Percentiles rank a stretch among this genome's conserved stretches.
These are phyloP conservation scores for Boletus rubroflammeus DNA, from an alignment of 768 basidiomycete species.

Conservation along the genomic window DNA sequence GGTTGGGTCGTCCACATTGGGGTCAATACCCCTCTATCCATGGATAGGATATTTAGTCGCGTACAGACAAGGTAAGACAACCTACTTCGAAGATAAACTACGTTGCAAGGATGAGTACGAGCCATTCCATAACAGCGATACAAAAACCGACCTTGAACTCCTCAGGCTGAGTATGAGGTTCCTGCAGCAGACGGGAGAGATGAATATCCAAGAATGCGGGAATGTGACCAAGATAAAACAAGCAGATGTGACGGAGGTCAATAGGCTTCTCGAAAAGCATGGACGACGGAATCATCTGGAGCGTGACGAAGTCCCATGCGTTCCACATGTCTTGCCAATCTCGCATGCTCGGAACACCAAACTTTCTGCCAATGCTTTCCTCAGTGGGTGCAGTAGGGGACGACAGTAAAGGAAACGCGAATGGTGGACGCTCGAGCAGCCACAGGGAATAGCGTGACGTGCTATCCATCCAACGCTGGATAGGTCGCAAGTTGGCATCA, in stretches of 20 bases:
- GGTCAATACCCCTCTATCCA: slow-evolving; percentile 88
- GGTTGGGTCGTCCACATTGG: slow-evolving; percentile 86
- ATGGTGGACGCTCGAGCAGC: slow-evolving; percentile 84
- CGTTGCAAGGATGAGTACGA: background rate
- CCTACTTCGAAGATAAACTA: slow-evolving; percentile 75
- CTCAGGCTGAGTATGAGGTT: slow-evolving; percentile 81
- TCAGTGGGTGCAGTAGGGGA: slow-evolving; percentile 31
- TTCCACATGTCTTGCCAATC: slow-evolving; percentile 89
- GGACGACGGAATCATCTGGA: slow-evolving; percentile 79
- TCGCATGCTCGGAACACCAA: slow-evolving; percentile 63
- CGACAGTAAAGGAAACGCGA: slow-evolving; percentile 65
- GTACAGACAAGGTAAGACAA: background rate
- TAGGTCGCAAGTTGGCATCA: slow-evolving; percentile 71
- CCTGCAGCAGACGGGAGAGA: slow-evolving; percentile 66
- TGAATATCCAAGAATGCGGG: slow-evolving; percentile 92
- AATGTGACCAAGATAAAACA: slow-evolving; percentile 97
- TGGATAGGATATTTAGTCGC: slow-evolving; percentile 5
- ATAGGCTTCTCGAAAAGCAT: slow-evolving; percentile 92
- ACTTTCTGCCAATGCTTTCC: slow-evolving; percentile 31
- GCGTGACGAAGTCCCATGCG: slow-evolving; percentile 82
- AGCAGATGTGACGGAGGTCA: slow-evolving; percentile 88
- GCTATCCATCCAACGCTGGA: slow-evolving; percentile 83
- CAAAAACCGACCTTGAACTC: slow-evolving; percentile 57
- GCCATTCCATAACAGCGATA: background rate
- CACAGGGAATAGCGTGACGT: slow-evolving; percentile 75